phyloP scores from a whole-genome alignment of 306 rosid genomes.

The Vicia villosa region DNA sequence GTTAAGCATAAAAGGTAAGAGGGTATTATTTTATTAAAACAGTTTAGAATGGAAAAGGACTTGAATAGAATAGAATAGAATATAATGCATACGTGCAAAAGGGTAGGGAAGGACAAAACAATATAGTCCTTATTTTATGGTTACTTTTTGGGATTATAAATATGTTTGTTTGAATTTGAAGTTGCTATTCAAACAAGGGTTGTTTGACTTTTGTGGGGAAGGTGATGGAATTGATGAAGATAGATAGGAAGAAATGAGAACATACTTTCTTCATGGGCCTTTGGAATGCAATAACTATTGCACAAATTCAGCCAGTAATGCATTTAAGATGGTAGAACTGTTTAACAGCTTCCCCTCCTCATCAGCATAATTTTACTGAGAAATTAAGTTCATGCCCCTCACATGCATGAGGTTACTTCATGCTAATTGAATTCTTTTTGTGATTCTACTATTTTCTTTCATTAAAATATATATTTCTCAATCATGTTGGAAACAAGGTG shows the following conservation, averaged over 20 bases:
- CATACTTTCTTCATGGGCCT: conserved; percentile 45
- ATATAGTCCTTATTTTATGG: conserved; percentile 33
- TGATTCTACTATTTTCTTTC: conserved; percentile 6
- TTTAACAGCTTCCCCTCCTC: conserved; percentile 16
- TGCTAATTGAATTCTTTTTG: conserved; percentile 12
- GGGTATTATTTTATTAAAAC: conserved; percentile 36
- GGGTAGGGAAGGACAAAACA: conserved; percentile 32
- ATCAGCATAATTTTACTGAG: conserved; percentile 32
- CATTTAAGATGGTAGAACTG: conserved; percentile 37
- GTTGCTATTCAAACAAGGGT: conserved; percentile 17
- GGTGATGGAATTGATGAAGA: conserved; percentile 33
- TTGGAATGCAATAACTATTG: conserved; percentile 35
- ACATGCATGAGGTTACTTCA: conserved; percentile 35
- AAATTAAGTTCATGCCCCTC: conserved; percentile 38
- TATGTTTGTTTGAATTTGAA: background rate
- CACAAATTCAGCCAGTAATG: conserved; percentile 47
- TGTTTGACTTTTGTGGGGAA: conserved; percentile 35
- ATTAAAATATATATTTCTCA: conserved; percentile 8
- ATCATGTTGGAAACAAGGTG: background rate
- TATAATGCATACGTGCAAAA: conserved; percentile 14
- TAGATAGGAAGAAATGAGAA: conserved; percentile 25
- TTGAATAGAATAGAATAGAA: background rate
- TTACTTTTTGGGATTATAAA: conserved; percentile 18
- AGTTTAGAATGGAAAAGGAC: conserved; percentile 18
- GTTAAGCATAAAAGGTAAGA: conserved; percentile 23